Evolutionary conservation across 352 stramenopile species (phyloP).

Genomic region (Globisporangium emineosum): DNA sequence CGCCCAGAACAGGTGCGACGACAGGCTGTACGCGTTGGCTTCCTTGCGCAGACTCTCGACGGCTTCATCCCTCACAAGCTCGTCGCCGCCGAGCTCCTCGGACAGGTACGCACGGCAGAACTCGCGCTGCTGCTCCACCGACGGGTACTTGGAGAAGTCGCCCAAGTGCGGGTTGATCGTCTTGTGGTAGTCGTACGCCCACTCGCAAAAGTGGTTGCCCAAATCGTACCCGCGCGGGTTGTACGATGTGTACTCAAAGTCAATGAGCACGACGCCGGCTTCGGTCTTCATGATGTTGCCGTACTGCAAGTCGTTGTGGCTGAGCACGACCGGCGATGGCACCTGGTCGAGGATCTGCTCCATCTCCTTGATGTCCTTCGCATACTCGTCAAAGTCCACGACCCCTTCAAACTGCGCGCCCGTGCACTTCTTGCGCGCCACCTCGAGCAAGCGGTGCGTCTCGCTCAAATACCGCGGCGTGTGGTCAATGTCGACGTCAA

Average conservation of each 20-base stretch:
- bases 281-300: conserved; percentile 90
- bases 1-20: conserved; percentile 88
- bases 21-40: conserved; percentile 82
- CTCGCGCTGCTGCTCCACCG: conserved; percentile 49
- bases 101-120: conserved; percentile 73
- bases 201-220: conserved; percentile 92
- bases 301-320: conserved; percentile 93
- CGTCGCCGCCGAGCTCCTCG: conserved; percentile 34
- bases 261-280: conserved; percentile 80
- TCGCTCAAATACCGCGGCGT: conserved; percentile 52
- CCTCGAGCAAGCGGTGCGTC: conserved; percentile 51
- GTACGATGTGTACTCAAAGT: conserved; percentile 94
- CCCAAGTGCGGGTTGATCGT: conserved; percentile 73
- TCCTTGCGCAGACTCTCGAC: conserved; percentile 62
- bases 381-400: conserved; percentile 50
- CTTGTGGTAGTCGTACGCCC: conserved; percentile 82
- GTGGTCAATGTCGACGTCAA: conserved; percentile 66
- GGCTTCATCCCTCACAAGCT: conserved; percentile 45
- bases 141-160: conserved; percentile 77
- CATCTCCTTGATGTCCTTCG: conserved; percentile 48
- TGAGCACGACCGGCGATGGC: conserved; percentile 77
- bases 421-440: conserved; percentile 56
- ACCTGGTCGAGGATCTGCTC: conserved; percentile 51
- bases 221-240: conserved; percentile 90
- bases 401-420: conserved; percentile 37